Conservation (phyloP, 345 rosid genomes). For the Crucihimalaya himalaica region DNA sequence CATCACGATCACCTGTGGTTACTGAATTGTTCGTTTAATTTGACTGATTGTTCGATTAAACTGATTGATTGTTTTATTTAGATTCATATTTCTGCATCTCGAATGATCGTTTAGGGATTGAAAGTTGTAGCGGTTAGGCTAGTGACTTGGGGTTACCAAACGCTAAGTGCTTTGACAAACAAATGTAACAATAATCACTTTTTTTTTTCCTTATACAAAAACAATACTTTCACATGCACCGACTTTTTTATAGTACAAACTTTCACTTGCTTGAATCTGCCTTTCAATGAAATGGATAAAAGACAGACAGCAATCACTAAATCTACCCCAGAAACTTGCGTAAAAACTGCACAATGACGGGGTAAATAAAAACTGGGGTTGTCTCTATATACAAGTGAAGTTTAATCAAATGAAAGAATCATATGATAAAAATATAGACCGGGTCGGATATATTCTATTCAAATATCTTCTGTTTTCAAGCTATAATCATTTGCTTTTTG, state of each 20-base stretch:
- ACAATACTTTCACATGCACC: conserved; percentile 10
- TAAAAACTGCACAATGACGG: conserved; percentile 55
- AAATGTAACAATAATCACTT: conserved; percentile 2
- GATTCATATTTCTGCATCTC: background rate
- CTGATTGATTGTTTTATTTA: background rate
- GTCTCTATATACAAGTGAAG: conserved; percentile 40
- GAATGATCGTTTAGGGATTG: background rate
- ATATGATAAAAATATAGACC: background rate
- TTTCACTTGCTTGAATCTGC: conserved; percentile 18
- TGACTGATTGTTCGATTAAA: background rate
- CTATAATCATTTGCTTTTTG: conserved; percentile 8
- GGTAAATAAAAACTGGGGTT: conserved; percentile 37
- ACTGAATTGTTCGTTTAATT: too few species aligned
- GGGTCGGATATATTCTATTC: too few species aligned
- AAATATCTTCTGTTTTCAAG: background rate
- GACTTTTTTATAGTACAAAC: background rate
- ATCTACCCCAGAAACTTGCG: conserved; percentile 59
- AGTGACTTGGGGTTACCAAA: background rate
- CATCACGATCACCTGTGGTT: too few species aligned
- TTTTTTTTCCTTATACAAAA: conserved; percentile 11
- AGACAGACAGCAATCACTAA: background rate
- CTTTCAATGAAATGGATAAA: background rate
- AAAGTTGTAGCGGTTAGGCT: background rate
- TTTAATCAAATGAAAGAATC: conserved; percentile 36
- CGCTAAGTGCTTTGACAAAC: background rate